Conservation (phyloP, 176 grass and related monocot species). For the Eragrostis nindensis region DNA sequence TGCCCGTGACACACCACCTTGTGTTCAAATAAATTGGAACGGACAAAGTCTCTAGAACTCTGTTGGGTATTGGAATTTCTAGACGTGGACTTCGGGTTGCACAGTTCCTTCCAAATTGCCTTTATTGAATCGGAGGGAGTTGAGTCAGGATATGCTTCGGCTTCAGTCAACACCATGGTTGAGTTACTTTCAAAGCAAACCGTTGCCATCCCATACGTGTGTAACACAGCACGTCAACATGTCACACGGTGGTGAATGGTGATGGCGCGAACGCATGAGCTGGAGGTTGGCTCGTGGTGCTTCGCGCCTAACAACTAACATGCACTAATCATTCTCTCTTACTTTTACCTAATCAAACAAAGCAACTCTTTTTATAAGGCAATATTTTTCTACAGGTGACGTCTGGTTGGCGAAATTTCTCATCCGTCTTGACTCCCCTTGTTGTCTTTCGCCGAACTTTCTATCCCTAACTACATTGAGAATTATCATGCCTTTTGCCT, state of each 20-base stretch:
- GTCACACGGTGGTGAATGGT: slow-evolving; percentile 19
- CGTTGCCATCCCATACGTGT: not conserved
- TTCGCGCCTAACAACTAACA: slow-evolving; percentile 26
- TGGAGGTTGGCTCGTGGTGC: slow-evolving; percentile 17
- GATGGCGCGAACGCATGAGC: not conserved
- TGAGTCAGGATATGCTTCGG: no score
- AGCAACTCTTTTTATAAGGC: not conserved
- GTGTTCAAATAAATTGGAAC: not conserved
- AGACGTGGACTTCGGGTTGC: no score
- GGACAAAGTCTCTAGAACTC: no score
- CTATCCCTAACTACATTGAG: no score
- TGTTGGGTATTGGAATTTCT: not conserved
- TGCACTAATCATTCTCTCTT: slow-evolving; percentile 4
- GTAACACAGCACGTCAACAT: not conserved
- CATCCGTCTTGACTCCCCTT: not conserved
- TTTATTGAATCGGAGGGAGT: no score
- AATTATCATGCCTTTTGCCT: not conserved
- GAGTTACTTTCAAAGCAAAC: not conserved
- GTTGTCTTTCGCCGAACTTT: not conserved
- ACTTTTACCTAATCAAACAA: not conserved
- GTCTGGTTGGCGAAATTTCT: not conserved
- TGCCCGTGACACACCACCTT: not conserved
- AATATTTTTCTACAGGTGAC: not conserved
- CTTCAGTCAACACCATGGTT: not conserved
- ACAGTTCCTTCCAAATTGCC: no score